Conservation (phyloP, 306 rosid species). For the Glycyrrhiza uralensis region DNA sequence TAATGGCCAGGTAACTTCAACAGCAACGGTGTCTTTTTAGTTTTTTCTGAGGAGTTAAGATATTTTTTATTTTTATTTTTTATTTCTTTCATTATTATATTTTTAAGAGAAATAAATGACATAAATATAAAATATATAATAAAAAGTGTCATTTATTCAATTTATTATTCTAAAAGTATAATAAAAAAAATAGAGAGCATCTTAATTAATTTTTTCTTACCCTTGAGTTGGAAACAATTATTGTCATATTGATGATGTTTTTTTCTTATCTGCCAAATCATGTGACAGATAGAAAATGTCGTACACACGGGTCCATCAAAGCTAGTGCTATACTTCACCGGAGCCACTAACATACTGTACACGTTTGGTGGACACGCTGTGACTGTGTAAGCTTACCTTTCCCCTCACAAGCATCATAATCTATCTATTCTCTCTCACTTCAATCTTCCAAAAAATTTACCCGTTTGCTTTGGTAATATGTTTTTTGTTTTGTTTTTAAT, state of each 20-base stretch:
- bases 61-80: not conserved
- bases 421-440: not conserved
- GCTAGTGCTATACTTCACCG: conserved; percentile 88
- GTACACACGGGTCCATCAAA: conserved; percentile 69
- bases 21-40: too few species aligned
- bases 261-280: not conserved
- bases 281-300: conserved; percentile 55
- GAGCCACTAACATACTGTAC: conserved; percentile 94
- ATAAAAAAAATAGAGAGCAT: too few species aligned
- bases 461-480: too few species aligned
- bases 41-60: not conserved
- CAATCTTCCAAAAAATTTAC: too few species aligned
- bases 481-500: too few species aligned
- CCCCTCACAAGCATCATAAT: not conserved
- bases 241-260: not conserved
- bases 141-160: too few species aligned
- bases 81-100: too few species aligned
- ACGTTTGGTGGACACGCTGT: conserved; percentile 99
- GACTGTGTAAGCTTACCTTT: conserved; percentile 64
- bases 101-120: too few species aligned
- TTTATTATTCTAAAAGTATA: too few species aligned
- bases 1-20: conserved; percentile 94
- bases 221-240: not conserved
- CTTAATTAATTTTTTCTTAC: too few species aligned
- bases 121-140: too few species aligned